Percentiles rank a stretch among this genome's conserved stretches.
These are phyloP conservation scores for Lavandula angustifolia DNA, from an alignment of 257 asterid species.

Conservation along the genomic window DNA sequence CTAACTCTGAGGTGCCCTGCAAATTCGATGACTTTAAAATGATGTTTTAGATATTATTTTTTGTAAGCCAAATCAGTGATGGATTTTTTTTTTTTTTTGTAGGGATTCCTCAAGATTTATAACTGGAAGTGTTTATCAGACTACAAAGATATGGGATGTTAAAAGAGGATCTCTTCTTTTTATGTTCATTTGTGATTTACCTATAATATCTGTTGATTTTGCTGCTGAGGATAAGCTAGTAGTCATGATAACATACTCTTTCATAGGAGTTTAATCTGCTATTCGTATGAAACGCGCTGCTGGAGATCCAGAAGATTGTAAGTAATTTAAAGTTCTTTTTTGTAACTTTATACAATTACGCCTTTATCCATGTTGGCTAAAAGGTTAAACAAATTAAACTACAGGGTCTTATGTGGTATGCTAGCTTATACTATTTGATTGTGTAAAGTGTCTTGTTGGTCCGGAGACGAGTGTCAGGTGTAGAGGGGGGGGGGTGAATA, in stretches of 20 bases:
- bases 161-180: conserved; percentile 56
- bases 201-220: conserved; percentile 78
- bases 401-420: too few relatives aligned
- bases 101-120: conserved; percentile 81
- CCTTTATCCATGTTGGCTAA: conserved; percentile 3
- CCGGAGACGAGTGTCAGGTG: too few relatives aligned
- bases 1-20: too few relatives aligned
- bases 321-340: conserved; percentile 38
- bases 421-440: too few relatives aligned
- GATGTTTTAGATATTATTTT: too few relatives aligned
- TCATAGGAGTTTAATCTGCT: conserved; percentile 75
- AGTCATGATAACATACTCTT: conserved; percentile 84
- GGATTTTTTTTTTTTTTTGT: conserved; percentile 24
- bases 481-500: too few relatives aligned
- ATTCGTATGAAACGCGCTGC: conserved; percentile 78
- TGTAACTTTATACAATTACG: neutral
- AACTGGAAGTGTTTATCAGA: conserved; percentile 94
- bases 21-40: too few relatives aligned
- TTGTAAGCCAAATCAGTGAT: neutral
- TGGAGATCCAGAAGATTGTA: conserved; percentile 60
- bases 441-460: too few relatives aligned
- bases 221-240: conserved; percentile 79
- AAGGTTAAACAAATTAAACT: too few relatives aligned
- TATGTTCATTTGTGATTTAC: conserved; percentile 75
- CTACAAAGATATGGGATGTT: conserved; percentile 87